These are phyloP conservation scores for Chytridiales sp. DNA, from an alignment of 371 early-diverging fungal genomes.

Conservation along the genomic window DNA sequence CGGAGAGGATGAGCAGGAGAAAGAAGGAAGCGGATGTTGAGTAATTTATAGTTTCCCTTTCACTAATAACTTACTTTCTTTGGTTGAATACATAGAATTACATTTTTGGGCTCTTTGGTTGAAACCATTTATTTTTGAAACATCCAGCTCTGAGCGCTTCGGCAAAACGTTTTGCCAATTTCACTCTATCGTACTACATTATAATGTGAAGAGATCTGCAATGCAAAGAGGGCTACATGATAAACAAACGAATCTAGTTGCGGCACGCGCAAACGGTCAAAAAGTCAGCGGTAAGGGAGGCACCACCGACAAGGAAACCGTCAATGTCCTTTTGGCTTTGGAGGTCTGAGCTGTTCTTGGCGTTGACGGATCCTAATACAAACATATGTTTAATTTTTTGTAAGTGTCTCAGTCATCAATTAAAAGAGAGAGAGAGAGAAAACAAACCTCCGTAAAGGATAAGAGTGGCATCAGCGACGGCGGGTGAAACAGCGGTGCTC, in stretches of 20 bases:
- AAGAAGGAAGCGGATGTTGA: conserved; percentile 5
- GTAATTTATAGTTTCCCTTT: too few species aligned
- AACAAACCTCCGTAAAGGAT: conserved; percentile 94
- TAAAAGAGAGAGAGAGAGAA: conserved; percentile 9
- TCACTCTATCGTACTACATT: too few species aligned
- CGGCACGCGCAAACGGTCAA: conserved; percentile 30
- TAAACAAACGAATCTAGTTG: neutral
- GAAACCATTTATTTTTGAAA: too few species aligned
- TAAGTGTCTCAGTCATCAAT: neutral
- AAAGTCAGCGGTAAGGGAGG: conserved; percentile 78
- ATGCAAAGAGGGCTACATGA: too few species aligned
- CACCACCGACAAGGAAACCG: conserved; percentile 99
- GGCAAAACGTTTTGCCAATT: too few species aligned
- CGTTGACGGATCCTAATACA: conserved; percentile 73
- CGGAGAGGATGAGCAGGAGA: conserved; percentile 3
- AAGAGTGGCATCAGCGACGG: conserved; percentile 83
- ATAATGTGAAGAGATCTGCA: too few species aligned
- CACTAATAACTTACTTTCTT: too few species aligned
- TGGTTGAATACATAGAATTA: too few species aligned
- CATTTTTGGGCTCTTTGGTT: too few species aligned
- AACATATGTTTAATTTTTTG: neutral
- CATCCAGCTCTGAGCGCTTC: too few species aligned
- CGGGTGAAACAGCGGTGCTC: conserved; percentile 71
- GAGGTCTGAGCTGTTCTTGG: conserved; percentile 73
- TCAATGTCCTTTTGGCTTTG: conserved; percentile 81